Conservation (phyloP, 75 land plant genomes). For the Isoetes taiwanensis region DNA sequence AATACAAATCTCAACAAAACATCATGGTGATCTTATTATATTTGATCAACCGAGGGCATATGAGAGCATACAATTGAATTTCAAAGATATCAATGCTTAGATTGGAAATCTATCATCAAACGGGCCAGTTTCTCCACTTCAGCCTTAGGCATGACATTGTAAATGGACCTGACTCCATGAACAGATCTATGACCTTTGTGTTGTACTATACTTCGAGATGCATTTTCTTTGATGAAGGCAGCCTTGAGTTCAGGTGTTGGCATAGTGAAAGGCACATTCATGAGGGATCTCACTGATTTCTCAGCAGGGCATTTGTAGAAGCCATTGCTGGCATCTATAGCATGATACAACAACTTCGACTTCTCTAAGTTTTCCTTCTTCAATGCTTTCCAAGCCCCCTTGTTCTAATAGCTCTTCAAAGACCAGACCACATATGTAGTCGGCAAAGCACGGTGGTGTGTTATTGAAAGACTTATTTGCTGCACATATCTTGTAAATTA, state of each 20-base stretch:
- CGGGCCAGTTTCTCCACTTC: neutral
- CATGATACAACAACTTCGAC: neutral
- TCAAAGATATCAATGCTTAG: too few species aligned
- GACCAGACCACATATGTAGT: neutral
- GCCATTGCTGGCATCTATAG: neutral
- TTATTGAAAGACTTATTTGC: neutral
- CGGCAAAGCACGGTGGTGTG: slow-evolving; percentile 4
- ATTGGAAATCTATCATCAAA: slow-evolving; percentile 2
- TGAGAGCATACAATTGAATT: too few species aligned
- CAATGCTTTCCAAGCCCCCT: slow-evolving; percentile 1
- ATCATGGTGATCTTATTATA: too few species aligned
- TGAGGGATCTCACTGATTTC: neutral
- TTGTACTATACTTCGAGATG: neutral
- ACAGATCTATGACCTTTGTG: neutral
- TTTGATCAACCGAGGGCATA: too few species aligned
- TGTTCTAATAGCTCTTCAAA: neutral
- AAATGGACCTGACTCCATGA: neutral
- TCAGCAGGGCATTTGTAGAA: slow-evolving; percentile 5
- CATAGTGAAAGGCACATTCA: slow-evolving; percentile 6
- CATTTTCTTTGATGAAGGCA: neutral
- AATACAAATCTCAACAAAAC: too few species aligned
- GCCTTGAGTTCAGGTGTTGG: neutral
- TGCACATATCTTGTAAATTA: neutral
- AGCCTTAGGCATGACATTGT: slow-evolving; percentile 1
- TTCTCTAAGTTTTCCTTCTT: neutral